phyloP scores from a whole-genome alignment of 441 rosid genomes.

The Brassica balearica region DNA sequence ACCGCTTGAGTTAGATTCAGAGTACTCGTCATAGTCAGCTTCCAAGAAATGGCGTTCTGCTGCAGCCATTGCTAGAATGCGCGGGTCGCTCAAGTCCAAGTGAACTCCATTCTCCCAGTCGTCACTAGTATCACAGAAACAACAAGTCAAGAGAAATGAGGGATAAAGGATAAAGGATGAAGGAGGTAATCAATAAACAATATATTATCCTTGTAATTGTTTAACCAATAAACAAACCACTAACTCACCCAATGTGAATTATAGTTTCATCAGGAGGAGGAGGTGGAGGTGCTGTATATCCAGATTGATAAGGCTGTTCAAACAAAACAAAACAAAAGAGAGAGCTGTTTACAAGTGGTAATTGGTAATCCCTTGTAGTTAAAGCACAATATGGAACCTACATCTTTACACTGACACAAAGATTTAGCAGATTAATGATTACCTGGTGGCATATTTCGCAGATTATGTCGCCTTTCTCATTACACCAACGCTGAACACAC shows the following conservation, averaged over 20 bases:
- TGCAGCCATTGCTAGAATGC: constrained; percentile 14
- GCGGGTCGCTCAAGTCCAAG: constrained; percentile 16
- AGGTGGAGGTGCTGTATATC: constrained; percentile 73
- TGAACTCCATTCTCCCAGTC: constrained; percentile 36
- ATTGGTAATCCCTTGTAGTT: not conserved
- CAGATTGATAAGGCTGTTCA: constrained; percentile 68
- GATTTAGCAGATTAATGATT: not conserved
- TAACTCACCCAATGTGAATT: constrained; percentile 67
- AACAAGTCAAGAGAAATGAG: constrained; percentile 7
- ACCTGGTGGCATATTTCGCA: constrained; percentile 98
- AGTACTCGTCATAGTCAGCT: constrained; percentile 14
- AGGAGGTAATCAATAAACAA: too few species aligned
- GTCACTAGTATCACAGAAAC: constrained; percentile 48
- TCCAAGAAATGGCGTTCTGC: not conserved
- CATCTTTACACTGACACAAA: not conserved
- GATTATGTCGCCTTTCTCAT: constrained; percentile 87
- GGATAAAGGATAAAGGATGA: too few species aligned
- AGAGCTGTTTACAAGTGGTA: not conserved
- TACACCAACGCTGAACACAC: constrained; percentile 96
- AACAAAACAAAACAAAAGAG: not conserved
- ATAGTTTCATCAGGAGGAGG: constrained; percentile 59
- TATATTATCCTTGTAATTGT: too few species aligned
- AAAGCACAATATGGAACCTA: constrained; percentile 14
- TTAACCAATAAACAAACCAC: too few species aligned
- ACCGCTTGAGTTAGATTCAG: not conserved